Percentiles rank a stretch among this genome's conserved stretches.
Conservation (phyloP, 192 early-diverging fungal genomes). For the Coemansia brasiliensis region DNA sequence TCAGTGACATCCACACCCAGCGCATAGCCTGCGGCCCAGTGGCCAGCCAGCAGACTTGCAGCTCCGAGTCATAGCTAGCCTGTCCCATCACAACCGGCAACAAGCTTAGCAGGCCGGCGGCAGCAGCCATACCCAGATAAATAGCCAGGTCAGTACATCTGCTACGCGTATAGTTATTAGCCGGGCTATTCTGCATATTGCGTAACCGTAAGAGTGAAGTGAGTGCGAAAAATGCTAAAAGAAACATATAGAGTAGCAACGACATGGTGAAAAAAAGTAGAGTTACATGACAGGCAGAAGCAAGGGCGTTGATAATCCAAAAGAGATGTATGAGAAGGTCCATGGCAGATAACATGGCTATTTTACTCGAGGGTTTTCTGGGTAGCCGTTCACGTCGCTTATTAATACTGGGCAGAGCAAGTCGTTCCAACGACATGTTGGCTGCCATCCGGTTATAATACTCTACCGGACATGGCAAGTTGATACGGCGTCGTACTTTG, state of each 20-base stretch:
- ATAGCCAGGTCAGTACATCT: background rate
- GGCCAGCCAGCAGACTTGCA: slow-evolving; percentile 35
- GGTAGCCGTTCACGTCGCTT: slow-evolving; percentile 14
- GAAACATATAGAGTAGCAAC: slow-evolving; percentile 44
- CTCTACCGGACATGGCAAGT: slow-evolving; percentile 14
- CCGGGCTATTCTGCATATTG: slow-evolving; percentile 20
- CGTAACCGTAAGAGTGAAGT: slow-evolving; percentile 39
- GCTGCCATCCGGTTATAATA: slow-evolving; percentile 17
- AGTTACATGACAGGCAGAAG: slow-evolving; percentile 20
- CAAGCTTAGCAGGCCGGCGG: slow-evolving; percentile 23
- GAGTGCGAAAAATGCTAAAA: slow-evolving; percentile 31
- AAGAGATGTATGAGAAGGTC: slow-evolving; percentile 34
- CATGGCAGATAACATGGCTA: slow-evolving; percentile 36
- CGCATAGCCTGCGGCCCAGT: slow-evolving; percentile 16
- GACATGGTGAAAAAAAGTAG: slow-evolving; percentile 44
- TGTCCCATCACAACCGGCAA: slow-evolving; percentile 33
- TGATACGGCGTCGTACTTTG: slow-evolving; percentile 5
- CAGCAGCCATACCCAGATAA: background rate
- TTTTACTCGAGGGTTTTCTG: slow-evolving; percentile 42
- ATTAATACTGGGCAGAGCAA: background rate
- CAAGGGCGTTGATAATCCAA: slow-evolving; percentile 40
- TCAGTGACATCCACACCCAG: slow-evolving; percentile 50
- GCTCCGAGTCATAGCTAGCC: slow-evolving; percentile 18
- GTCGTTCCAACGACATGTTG: slow-evolving; percentile 11
- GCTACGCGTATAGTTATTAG: background rate